Conservation (phyloP, 768 basidiomycete species). For the Sarcomyxa edulis region DNA sequence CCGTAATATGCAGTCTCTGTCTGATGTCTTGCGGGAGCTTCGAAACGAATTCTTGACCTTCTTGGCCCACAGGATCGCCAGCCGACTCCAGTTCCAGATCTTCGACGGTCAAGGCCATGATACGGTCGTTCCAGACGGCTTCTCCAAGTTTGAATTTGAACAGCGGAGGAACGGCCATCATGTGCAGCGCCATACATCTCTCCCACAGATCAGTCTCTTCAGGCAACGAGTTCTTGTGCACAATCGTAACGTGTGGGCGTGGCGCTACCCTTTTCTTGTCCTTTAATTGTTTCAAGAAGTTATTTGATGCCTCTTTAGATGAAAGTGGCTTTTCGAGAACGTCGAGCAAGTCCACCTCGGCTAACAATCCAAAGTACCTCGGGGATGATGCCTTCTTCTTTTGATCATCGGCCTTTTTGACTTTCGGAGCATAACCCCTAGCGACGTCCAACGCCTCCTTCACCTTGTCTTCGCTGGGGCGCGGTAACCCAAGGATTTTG, state of each 20-base stretch:
- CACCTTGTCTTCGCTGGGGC: conserved; percentile 53
- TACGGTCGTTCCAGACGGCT: conserved; percentile 69
- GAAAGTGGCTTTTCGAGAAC: conserved; percentile 41
- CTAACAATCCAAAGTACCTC: conserved; percentile 76
- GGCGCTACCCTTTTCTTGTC: conserved; percentile 39
- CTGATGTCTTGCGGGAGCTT: conserved; percentile 41
- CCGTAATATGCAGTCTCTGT: conserved; percentile 74
- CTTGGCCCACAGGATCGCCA: conserved; percentile 22
- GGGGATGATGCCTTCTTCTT: conserved; percentile 23
- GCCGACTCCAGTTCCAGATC: conserved; percentile 37
- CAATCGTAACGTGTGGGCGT: conserved; percentile 83
- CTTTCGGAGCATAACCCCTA: conserved; percentile 34
- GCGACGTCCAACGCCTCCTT: conserved; percentile 47
- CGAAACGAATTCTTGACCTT: conserved; percentile 42
- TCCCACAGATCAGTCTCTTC: conserved; percentile 35
- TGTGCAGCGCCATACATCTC: conserved; percentile 40
- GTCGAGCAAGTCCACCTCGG: conserved; percentile 59
- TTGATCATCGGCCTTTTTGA: conserved; percentile 29
- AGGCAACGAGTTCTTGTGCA: conserved; percentile 53
- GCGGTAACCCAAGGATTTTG: conserved; percentile 44
- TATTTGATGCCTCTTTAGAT: conserved; percentile 19
- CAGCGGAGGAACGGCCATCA: conserved; percentile 34
- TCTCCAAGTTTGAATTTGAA: conserved; percentile 58
- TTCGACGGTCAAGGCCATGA: conserved; percentile 78
- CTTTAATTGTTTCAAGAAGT: conserved; percentile 48